Conservation (phyloP, 106 monocot species). For the Agapanthus africanus region DNA sequence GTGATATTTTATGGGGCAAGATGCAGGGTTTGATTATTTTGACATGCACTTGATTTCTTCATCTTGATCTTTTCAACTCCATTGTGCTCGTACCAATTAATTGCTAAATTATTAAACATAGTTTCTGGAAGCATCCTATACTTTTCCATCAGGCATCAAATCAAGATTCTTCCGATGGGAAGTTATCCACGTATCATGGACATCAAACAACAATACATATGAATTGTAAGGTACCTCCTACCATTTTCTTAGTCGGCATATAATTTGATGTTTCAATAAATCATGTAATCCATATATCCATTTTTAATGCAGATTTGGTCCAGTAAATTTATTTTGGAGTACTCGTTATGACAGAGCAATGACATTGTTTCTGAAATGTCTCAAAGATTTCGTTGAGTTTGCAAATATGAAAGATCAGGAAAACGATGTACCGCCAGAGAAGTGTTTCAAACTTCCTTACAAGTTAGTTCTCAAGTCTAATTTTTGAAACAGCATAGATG, state of each 20-base stretch:
- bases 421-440: constrained; percentile 80
- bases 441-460: constrained; percentile 89
- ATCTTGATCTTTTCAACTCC: neutral
- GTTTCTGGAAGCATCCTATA: constrained; percentile 6
- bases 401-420: constrained; percentile 67
- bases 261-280: neutral
- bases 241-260: neutral
- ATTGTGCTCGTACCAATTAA: neutral
- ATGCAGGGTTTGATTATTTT: neutral
- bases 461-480: constrained; percentile 43
- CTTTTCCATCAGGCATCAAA: constrained; percentile 56
- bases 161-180: constrained; percentile 95
- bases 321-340: constrained; percentile 98
- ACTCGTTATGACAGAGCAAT: constrained; percentile 94
- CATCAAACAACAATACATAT: constrained; percentile 61
- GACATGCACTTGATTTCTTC: neutral
- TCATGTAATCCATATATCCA: neutral
- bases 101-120: too few species aligned
- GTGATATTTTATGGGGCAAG: neutral
- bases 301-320: constrained; percentile 71
- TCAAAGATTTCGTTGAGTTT: constrained; percentile 94
- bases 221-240: constrained; percentile 59
- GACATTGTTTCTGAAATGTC: constrained; percentile 83
- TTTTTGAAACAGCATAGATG: neutral
- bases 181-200: constrained; percentile 89